A percentile compares a stretch with the other conserved stretches of the same genome.
phyloP scores from a whole-genome alignment of 768 basidiomycete species.

The Trametopsis cervina region DNA sequence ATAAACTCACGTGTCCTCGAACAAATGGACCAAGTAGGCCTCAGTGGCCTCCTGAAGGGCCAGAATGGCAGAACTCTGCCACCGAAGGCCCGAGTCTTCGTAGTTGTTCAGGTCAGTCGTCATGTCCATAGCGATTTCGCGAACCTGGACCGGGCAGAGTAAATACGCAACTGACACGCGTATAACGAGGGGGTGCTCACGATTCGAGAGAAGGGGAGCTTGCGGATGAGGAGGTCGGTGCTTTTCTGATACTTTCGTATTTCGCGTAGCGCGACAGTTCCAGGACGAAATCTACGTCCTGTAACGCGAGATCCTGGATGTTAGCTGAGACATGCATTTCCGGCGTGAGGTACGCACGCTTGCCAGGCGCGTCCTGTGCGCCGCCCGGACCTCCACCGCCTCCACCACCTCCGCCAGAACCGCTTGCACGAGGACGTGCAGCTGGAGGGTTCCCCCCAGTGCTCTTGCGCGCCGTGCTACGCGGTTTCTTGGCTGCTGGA shows the following conservation, averaged over 20 bases:
- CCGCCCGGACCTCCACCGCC: constrained; percentile 15
- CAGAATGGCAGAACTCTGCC: constrained; percentile 92
- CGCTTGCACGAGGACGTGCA: constrained; percentile 13
- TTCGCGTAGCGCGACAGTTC: constrained; percentile 85
- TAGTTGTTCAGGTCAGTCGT: constrained; percentile 67
- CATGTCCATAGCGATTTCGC: constrained; percentile 92
- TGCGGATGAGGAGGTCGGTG: constrained; percentile 82
- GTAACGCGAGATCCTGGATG: not conserved
- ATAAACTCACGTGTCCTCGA: constrained; percentile 93
- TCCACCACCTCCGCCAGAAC: constrained; percentile 11
- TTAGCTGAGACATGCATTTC: too few species aligned
- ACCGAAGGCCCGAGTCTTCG: constrained; percentile 61
- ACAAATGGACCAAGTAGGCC: constrained; percentile 90
- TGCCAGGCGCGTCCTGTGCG: constrained; percentile 10
- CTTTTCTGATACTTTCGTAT: constrained; percentile 93
- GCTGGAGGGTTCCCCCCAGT: constrained; percentile 60
- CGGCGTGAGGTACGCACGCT: too few species aligned
- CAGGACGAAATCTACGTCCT: constrained; percentile 74
- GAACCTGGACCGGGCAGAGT: constrained; percentile 53
- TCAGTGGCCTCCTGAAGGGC: constrained; percentile 97
- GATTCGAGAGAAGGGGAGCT: constrained; percentile 87
- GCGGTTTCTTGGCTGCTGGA: constrained; percentile 38
- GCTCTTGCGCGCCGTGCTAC: constrained; percentile 76
- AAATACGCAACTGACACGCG: not conserved
- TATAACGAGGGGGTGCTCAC: constrained; percentile 45